Evolutionary conservation across 768 basidiomycete genomes (phyloP).

Genomic region (Amylocystis lapponica): DNA sequence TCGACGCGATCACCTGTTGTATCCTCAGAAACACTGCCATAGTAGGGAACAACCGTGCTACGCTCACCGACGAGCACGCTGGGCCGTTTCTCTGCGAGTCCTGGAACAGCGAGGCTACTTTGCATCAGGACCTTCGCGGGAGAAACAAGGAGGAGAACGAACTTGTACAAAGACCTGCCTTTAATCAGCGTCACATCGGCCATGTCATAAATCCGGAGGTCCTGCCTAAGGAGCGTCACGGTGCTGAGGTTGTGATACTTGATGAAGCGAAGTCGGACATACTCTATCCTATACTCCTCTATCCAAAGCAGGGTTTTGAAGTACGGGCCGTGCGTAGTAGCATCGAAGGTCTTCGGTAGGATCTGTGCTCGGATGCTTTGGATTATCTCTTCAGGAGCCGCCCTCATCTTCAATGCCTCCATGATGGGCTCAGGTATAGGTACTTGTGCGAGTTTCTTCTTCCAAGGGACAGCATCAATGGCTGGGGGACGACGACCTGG

Average conservation of each 20-base stretch:
- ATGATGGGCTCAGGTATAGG: slow-evolving; percentile 10
- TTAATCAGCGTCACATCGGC: slow-evolving; percentile 30
- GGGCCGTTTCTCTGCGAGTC: slow-evolving; percentile 53
- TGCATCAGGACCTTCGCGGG: not conserved
- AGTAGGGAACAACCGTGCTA: slow-evolving; percentile 8
- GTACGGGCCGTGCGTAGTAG: slow-evolving; percentile 34
- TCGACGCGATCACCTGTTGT: slow-evolving; percentile 26
- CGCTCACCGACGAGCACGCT: slow-evolving; percentile 49
- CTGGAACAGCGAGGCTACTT: slow-evolving; percentile 44
- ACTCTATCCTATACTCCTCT: slow-evolving; percentile 34
- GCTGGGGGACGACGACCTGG: slow-evolving; percentile 8
- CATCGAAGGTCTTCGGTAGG: slow-evolving; percentile 36
- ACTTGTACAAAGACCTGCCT: slow-evolving; percentile 41
- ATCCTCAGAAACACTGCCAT: slow-evolving; percentile 4
- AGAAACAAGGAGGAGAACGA: slow-evolving; percentile 9
- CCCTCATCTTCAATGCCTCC: not conserved
- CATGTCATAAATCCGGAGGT: slow-evolving; percentile 32
- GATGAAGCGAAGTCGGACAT: slow-evolving; percentile 5
- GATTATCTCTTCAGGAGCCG: not conserved
- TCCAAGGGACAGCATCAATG: slow-evolving; percentile 12
- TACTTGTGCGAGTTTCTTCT: slow-evolving; percentile 8
- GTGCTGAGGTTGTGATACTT: not conserved
- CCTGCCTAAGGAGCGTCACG: slow-evolving; percentile 15
- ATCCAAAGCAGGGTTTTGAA: slow-evolving; percentile 53
- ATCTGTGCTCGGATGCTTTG: slow-evolving; percentile 6